A percentile compares a stretch with the other conserved stretches of the same genome.
These are phyloP conservation scores for Lactuca saligna DNA, from an alignment of 129 eudicot species.

Conservation along the genomic window DNA sequence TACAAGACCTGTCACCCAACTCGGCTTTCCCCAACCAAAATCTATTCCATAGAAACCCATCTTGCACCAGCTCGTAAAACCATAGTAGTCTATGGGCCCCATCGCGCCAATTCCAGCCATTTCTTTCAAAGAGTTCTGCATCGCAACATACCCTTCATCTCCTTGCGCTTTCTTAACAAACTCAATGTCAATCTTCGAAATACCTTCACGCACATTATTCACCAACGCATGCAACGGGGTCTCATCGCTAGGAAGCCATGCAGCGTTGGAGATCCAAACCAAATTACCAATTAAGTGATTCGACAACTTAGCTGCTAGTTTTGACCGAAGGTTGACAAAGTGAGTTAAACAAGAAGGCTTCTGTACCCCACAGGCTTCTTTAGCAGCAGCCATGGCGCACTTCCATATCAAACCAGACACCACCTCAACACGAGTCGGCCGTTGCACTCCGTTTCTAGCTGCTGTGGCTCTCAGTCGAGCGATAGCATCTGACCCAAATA, in stretches of 20 bases:
- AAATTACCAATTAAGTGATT: slow-evolving; percentile 23
- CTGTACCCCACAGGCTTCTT: not conserved
- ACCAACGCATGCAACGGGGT: slow-evolving; percentile 5
- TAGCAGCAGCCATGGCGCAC: slow-evolving; percentile 19
- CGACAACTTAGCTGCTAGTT: slow-evolving; percentile 12
- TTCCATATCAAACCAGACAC: slow-evolving; percentile 26
- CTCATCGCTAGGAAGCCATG: not conserved
- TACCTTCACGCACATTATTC: slow-evolving; percentile 1
- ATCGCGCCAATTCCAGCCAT: not conserved
- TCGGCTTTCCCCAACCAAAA: slow-evolving; percentile 59
- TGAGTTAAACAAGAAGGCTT: slow-evolving; percentile 5
- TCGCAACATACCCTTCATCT: not conserved
- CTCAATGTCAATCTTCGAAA: slow-evolving; percentile 4
- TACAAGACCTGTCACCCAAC: slow-evolving; percentile 39
- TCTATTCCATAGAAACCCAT: slow-evolving; percentile 51
- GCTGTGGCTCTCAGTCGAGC: not conserved
- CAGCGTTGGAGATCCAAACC: not conserved
- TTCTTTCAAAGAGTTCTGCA: slow-evolving; percentile 6
- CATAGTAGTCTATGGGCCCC: slow-evolving; percentile 30
- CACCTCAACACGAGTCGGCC: slow-evolving; percentile 16
- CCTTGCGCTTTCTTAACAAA: slow-evolving; percentile 22
- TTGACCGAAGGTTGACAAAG: slow-evolving; percentile 1
- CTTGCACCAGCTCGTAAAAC: slow-evolving; percentile 60
- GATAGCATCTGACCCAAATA: not conserved
- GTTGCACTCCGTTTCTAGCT: not conserved